These are phyloP conservation scores for Claviceps digitariae DNA, from an alignment of 2,329 filamentous ascomycete genomes.

Conservation along the genomic window DNA sequence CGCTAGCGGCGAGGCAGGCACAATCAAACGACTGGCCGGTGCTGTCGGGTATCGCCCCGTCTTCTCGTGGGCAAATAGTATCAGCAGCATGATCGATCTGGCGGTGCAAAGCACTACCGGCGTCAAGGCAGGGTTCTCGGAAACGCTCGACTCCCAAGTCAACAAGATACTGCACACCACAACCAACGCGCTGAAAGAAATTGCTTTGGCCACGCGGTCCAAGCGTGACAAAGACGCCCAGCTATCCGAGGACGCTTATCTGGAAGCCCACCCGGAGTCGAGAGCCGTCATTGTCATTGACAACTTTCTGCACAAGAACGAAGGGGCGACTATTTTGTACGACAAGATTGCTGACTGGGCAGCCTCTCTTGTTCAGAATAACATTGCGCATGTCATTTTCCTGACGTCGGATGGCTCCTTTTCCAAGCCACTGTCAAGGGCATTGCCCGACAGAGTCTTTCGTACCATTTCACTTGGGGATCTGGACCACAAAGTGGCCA, in stretches of 20 bases:
- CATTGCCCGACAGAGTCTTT: constrained; percentile 83
- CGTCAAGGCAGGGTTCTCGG: constrained; percentile 86
- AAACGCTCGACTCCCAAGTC: constrained; percentile 79
- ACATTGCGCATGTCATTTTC: constrained; percentile 89
- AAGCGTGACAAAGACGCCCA: constrained; percentile 61
- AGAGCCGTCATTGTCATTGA: constrained; percentile 79
- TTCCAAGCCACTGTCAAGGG: constrained; percentile 74
- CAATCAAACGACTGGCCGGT: constrained; percentile 65
- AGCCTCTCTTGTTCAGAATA: constrained; percentile 68
- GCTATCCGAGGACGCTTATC: constrained; percentile 70
- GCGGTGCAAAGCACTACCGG: constrained; percentile 90
- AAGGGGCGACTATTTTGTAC: constrained; percentile 51
- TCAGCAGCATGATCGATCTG: constrained; percentile 83
- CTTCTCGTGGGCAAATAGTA: constrained; percentile 92
- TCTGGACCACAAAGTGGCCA: constrained; percentile 72
- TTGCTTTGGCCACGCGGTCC: constrained; percentile 55
- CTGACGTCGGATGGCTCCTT: constrained; percentile 82
- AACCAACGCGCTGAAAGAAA: constrained; percentile 61
- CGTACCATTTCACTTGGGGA: constrained; percentile 76
- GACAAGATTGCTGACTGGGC: constrained; percentile 85
- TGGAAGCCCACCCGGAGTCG: constrained; percentile 77
- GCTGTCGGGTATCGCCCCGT: constrained; percentile 86
- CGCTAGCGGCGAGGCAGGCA: constrained; percentile 73
- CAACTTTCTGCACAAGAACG: constrained; percentile 75
- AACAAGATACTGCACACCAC: constrained; percentile 83